phyloP scores from a whole-genome alignment of 2,329 filamentous ascomycete genomes.

The Fusarium papillatum region DNA sequence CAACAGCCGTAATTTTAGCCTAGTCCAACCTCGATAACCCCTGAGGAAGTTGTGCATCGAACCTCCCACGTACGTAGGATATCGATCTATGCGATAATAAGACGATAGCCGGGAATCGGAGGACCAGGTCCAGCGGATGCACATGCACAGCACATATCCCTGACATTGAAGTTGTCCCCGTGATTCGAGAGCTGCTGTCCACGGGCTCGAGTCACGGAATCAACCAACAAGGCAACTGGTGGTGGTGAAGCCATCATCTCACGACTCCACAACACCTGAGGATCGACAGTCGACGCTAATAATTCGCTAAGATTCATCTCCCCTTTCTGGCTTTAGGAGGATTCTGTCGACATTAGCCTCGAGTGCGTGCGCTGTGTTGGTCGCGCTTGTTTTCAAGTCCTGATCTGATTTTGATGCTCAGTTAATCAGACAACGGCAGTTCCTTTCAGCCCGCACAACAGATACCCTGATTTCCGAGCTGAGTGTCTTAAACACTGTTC shows the following conservation, averaged over 20 bases:
- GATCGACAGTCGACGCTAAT: slow-evolving; percentile 1
- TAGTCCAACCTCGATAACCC: neutral
- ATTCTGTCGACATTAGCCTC: neutral
- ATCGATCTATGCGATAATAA: neutral
- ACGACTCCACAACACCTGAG: neutral
- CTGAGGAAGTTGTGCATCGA: neutral
- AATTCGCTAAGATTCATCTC: slow-evolving; percentile 5
- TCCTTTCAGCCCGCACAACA: slow-evolving; percentile 3
- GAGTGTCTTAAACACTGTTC: slow-evolving; percentile 6
- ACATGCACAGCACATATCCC: neutral
- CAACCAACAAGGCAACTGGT: neutral
- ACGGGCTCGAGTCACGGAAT: neutral
- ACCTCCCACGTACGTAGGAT: neutral
- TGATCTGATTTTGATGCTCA: slow-evolving; percentile 7
- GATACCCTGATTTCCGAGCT: slow-evolving; percentile 1
- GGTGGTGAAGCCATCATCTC: neutral
- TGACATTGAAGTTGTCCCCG: neutral
- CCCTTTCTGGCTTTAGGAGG: slow-evolving; percentile 3
- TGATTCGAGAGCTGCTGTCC: neutral
- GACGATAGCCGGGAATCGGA: neutral
- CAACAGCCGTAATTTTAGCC: slow-evolving; percentile 6
- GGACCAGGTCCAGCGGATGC: neutral
- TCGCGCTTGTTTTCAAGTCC: neutral
- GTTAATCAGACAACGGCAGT: neutral
- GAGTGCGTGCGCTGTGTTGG: neutral